Evolutionary conservation across 768 basidiomycete genomes (phyloP).

Genomic region (Suillus variegatus): DNA sequence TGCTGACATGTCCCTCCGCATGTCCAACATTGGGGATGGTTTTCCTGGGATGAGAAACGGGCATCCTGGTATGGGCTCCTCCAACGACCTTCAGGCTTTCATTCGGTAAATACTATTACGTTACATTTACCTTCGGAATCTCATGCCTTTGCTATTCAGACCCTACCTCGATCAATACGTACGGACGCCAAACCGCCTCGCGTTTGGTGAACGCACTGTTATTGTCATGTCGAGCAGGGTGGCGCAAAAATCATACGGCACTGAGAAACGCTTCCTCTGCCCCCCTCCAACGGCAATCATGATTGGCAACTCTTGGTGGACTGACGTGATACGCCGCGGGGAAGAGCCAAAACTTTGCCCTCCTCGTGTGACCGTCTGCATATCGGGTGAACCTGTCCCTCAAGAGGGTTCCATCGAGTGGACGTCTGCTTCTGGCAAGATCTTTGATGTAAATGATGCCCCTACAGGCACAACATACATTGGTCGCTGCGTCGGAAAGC

Average conservation of each 20-base stretch:
- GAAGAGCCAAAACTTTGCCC: constrained; percentile 75
- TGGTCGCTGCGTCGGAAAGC: constrained; percentile 91
- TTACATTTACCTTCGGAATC: constrained; percentile 19
- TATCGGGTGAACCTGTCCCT: constrained; percentile 86
- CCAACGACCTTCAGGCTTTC: constrained; percentile 77
- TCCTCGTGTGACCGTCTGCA: constrained; percentile 85
- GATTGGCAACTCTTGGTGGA: constrained; percentile 96
- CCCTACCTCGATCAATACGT: constrained; percentile 88
- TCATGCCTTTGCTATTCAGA: constrained; percentile 36
- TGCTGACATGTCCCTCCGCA: constrained; percentile 58
- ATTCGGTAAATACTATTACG: constrained; percentile 55
- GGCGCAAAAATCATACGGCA: constrained; percentile 96
- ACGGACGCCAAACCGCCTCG: constrained; percentile 79
- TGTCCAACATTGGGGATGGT: constrained; percentile 63
- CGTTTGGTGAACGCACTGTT: constrained; percentile 90
- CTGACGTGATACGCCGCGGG: constrained; percentile 70
- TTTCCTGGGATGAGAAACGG: constrained; percentile 65
- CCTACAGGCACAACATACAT: constrained; percentile 86
- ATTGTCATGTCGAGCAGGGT: constrained; percentile 98
- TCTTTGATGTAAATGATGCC: constrained; percentile 78
- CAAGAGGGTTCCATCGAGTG: constrained; percentile 88
- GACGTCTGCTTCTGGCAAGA: constrained; percentile 82
- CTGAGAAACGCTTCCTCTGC: constrained; percentile 93
- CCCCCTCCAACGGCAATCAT: constrained; percentile 93
- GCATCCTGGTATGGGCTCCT: constrained; percentile 56